Evolutionary conservation across 495 filamentous ascomycete species (phyloP).

Genomic region (Coniosporium apollinis): DNA sequence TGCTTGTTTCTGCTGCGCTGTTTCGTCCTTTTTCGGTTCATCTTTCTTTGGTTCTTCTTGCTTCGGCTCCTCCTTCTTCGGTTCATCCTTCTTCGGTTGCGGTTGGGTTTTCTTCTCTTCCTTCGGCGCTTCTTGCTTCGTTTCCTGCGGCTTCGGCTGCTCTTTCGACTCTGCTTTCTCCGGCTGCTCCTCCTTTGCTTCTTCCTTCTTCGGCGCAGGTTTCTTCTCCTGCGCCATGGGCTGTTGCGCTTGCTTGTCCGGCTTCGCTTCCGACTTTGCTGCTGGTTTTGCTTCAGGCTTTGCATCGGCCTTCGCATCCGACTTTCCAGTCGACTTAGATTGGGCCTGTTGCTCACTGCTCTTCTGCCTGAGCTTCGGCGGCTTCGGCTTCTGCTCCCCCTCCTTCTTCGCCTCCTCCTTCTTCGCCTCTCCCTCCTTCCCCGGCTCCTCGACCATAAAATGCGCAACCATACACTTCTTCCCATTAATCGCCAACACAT

Average conservation of each 20-base stretch:
- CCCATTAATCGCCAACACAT: conserved; percentile 20
- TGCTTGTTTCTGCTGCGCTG: neutral
- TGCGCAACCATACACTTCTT: conserved; percentile 22
- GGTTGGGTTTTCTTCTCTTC: neutral
- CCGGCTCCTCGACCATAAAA: conserved; percentile 18
- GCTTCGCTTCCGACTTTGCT: neutral
- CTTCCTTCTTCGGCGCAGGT: conserved; percentile 3
- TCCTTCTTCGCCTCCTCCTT: conserved; percentile 1
- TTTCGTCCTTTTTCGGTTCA: neutral
- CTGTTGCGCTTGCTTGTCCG: neutral
- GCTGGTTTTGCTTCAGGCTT: conserved; percentile 2
- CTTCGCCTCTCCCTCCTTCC: conserved; percentile 1
- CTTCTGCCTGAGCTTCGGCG: conserved; percentile 4
- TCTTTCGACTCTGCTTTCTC: neutral
- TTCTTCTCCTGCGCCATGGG: conserved; percentile 3
- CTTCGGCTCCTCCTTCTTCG: conserved; percentile 1
- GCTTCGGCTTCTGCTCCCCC: conserved; percentile 2
- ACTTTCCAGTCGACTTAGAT: neutral
- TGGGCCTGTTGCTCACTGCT: neutral
- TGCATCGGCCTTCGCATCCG: neutral
- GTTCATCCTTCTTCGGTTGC: conserved; percentile 5
- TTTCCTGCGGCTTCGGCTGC: neutral
- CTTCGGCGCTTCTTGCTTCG: neutral
- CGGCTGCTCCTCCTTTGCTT: conserved; percentile 4
- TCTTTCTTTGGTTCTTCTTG: neutral